Percentiles rank a stretch among this genome's conserved stretches.
These are phyloP conservation scores for Colletotrichum karsti DNA, from an alignment of 2,329 filamentous ascomycete species.

Conservation along the genomic window DNA sequence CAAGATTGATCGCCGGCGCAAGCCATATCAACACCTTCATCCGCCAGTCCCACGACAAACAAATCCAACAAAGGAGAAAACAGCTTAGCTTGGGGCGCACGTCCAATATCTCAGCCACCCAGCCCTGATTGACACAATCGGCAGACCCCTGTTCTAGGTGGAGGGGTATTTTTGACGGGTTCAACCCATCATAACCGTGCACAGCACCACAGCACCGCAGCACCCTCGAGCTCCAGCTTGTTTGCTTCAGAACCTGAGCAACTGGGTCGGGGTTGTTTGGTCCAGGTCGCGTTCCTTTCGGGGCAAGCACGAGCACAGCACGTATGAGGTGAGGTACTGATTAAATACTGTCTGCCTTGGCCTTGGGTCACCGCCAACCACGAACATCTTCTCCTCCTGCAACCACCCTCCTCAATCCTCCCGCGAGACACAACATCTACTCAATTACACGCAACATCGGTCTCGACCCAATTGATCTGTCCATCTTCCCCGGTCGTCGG, in stretches of 20 bases:
- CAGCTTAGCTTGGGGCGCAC: background rate
- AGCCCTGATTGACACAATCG: background rate
- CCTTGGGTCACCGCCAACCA: background rate
- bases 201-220: too few relatives aligned
- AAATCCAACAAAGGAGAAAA: background rate
- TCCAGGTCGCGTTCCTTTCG: background rate
- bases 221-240: background rate
- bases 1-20: background rate
- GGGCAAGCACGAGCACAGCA: background rate
- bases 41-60: background rate
- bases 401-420: background rate
- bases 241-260: background rate
- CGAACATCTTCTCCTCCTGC: background rate
- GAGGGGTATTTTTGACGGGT: background rate
- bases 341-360: slow-evolving; percentile 1
- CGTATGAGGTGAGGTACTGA: background rate
- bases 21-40: background rate
- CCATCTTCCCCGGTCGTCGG: background rate
- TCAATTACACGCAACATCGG: background rate
- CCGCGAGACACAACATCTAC: background rate
- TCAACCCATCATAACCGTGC: slow-evolving; percentile 17
- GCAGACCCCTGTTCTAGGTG: background rate
- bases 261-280: background rate
- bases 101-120: background rate
- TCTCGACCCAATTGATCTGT: background rate